Percentiles rank a stretch among this genome's conserved stretches.
These are phyloP conservation scores for Phytophthora quininea DNA, from an alignment of 352 stramenopile species.

Conservation along the genomic window DNA sequence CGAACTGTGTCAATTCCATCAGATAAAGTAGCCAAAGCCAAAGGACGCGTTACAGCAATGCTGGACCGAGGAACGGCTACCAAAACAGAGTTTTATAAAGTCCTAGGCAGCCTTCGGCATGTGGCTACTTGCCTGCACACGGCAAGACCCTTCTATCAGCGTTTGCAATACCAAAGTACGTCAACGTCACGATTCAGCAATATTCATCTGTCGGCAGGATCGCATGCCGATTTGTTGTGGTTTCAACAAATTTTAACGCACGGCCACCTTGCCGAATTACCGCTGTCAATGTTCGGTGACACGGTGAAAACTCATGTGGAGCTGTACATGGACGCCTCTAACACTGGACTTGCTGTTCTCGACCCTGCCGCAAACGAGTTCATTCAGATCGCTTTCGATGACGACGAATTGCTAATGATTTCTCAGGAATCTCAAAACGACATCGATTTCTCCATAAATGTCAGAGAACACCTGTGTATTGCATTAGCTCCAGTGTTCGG, in stretches of 20 bases:
- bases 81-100: neutral
- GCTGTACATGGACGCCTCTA: constrained; percentile 1
- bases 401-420: constrained; percentile 2
- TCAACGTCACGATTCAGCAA: neutral
- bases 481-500: too few relatives aligned
- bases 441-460: constrained; percentile 28
- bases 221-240: neutral
- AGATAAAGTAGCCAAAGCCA: constrained; percentile 16
- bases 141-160: constrained; percentile 9
- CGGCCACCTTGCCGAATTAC: neutral
- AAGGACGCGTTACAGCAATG: neutral
- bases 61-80: neutral
- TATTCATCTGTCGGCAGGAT: neutral
- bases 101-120: constrained; percentile 24
- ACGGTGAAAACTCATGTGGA: neutral
- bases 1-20: constrained; percentile 9
- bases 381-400: neutral
- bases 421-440: too few relatives aligned
- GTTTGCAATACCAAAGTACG: neutral
- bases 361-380: neutral
- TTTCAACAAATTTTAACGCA: neutral
- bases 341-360: neutral
- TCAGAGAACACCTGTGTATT: constrained; percentile 25
- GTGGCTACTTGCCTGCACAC: constrained; percentile 16
- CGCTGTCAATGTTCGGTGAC: neutral